Evolutionary conservation across 2,329 filamentous ascomycete species (phyloP), one percentile per base, ranked within the genome.

Genomic region (Exophiala calicioides): DNA sequence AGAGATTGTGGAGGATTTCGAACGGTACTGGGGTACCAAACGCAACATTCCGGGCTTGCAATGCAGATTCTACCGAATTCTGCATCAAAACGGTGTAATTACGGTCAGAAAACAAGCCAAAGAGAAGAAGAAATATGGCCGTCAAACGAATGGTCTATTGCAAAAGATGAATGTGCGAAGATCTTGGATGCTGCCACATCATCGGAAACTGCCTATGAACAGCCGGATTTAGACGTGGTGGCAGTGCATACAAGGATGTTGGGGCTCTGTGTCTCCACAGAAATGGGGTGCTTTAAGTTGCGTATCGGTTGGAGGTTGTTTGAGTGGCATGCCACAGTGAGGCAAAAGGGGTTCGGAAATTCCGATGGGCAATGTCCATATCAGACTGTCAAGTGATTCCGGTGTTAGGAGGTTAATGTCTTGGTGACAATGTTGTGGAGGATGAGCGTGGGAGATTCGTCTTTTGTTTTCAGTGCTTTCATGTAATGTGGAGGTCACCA

Each of bases 11-110:
- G 64, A 70, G 42, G 65, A 63, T 44, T 75, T 72, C 53, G 69
- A 70, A 53, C 59, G 56, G 0, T 69, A 72, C 46, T 75, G 74
- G 43, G 59, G 57, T 9, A 65, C 66, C 12, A 61, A 66, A 16
- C 61, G 66, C 10, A 65, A 65, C 4, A 71, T 71, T 56, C 66
- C 69, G 50, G 72, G 72, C 0, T 70, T 75, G 15, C 71, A 75
- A 57, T 75, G 72, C 65, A 73, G 72, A 51, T 74, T 72, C 56
- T 75, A 75, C 57, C 68, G 72, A n/a, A 67, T 72, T 45, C 69
- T 74, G 45, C 68, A 67, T 47, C 65, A 69, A 44, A 68, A 72
- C 53, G 67, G 66, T 34, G 68, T 71, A 50, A 68, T 69, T 1
- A 72, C 70, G 5, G 57, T 74, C 12, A 64, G 72, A 23, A 65